phyloP scores from a whole-genome alignment of 2,329 filamentous ascomycete species.

The Neonectria hederae region DNA sequence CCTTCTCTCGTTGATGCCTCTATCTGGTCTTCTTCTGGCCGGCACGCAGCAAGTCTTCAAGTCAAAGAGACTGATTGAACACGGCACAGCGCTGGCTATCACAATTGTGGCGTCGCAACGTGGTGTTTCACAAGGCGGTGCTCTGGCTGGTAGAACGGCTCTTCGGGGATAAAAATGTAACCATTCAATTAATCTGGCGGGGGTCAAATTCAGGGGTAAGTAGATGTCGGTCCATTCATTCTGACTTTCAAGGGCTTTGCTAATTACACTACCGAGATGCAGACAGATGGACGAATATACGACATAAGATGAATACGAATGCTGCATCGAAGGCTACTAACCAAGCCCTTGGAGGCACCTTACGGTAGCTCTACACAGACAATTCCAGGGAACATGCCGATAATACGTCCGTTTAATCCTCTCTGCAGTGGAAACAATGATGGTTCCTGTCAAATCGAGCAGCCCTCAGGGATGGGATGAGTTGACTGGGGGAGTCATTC shows the following conservation, averaged over 20 bases:
- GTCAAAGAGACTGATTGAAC: background rate
- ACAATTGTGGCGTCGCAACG: background rate
- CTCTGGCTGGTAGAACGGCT: background rate
- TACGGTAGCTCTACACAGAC: no score
- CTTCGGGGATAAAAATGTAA: conserved; percentile 10
- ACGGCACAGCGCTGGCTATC: background rate
- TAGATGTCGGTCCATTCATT: conserved; percentile 13
- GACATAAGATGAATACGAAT: background rate
- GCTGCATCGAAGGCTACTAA: background rate
- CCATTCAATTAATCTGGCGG: conserved; percentile 11
- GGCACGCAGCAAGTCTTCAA: background rate
- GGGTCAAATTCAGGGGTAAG: conserved; percentile 9
- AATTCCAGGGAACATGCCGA: background rate
- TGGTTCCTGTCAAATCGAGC: background rate
- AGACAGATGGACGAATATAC: background rate
- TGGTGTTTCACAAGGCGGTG: conserved; percentile 17
- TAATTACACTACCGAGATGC: background rate
- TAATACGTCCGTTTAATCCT: background rate
- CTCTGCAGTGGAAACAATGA: background rate
- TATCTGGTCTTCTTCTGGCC: background rate
- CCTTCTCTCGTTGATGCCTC: background rate
- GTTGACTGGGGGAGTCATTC: conserved; percentile 7
- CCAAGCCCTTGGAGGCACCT: background rate
- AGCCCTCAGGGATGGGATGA: conserved; percentile 13
- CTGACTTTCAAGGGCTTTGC: background rate